A percentile compares a stretch with the other conserved stretches of the same genome.
Conservation (phyloP, 176 grass and related monocot species). For the Triticum dicoccoides region DNA sequence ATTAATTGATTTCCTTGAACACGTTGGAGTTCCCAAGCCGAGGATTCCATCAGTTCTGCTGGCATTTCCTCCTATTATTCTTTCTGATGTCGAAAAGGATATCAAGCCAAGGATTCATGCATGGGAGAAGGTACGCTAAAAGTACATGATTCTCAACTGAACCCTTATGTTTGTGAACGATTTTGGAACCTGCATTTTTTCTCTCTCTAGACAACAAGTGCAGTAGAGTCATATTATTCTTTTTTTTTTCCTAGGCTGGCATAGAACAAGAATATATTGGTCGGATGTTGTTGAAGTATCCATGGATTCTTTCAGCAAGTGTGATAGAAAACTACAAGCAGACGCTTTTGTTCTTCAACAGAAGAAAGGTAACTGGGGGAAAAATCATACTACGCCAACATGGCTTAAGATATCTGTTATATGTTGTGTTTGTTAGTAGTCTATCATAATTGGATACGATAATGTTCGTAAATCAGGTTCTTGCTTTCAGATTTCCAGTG, state of each 20-base stretch:
- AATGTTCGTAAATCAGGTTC: conserved; percentile 4
- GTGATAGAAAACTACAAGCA: conserved; percentile 69
- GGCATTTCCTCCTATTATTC: conserved; percentile 65
- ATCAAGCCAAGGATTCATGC: conserved; percentile 65
- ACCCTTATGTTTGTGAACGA: not conserved
- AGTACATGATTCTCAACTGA: not conserved
- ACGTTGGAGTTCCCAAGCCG: conserved; percentile 35
- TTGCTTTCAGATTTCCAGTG: conserved; percentile 59
- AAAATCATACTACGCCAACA: not conserved
- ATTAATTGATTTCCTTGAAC: conserved; percentile 48
- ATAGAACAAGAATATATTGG: conserved; percentile 51
- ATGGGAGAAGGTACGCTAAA: conserved; percentile 63
- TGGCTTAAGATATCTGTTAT: not conserved
- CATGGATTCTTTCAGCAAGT: conserved; percentile 88
- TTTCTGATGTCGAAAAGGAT: conserved; percentile 64
- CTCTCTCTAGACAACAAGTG: not conserved
- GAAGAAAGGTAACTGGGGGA: conserved; percentile 50
- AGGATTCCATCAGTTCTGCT: conserved; percentile 59
- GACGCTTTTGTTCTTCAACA: conserved; percentile 56
- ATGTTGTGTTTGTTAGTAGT: not conserved
- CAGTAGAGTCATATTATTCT: conserved; percentile 11
- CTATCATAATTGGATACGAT: not conserved
- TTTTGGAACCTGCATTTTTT: not conserved
- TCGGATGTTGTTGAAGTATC: conserved; percentile 74
- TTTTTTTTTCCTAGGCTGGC: conserved; percentile 71